Evolutionary conservation across 2,329 filamentous ascomycete genomes (phyloP).

Genomic region (Exophiala sideris): DNA sequence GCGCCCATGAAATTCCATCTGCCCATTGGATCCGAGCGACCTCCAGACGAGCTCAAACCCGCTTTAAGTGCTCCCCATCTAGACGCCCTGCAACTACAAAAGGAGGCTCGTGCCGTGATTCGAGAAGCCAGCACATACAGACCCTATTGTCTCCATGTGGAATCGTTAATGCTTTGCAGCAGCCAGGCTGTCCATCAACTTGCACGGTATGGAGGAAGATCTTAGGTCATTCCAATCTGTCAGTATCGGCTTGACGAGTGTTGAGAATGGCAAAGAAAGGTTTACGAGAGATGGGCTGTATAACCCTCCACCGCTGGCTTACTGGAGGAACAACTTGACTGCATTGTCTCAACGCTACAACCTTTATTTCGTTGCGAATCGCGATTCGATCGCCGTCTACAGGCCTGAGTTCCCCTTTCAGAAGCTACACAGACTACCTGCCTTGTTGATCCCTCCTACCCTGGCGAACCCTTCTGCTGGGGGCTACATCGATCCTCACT

Average conservation of each 20-base stretch:
- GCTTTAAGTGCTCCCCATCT: background rate
- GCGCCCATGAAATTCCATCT: constrained; percentile 12
- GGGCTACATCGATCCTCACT: constrained; percentile 53
- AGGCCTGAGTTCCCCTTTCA: constrained; percentile 42
- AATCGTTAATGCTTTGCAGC: background rate
- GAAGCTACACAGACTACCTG: constrained; percentile 36
- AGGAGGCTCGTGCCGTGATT: background rate
- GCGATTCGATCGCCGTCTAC: constrained; percentile 43
- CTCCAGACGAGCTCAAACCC: constrained; percentile 19
- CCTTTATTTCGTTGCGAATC: constrained; percentile 44
- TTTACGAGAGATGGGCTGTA: constrained; percentile 32
- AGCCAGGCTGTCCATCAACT: background rate
- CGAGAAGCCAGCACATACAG: background rate
- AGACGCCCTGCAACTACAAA: background rate
- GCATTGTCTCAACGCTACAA: constrained; percentile 48
- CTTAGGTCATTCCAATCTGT: constrained; percentile 22
- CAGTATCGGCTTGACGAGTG: constrained; percentile 17
- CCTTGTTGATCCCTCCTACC: constrained; percentile 42
- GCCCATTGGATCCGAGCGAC: constrained; percentile 5
- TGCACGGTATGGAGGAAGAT: constrained; percentile 23
- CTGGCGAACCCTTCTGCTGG: constrained; percentile 40
- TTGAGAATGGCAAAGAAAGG: constrained; percentile 30
- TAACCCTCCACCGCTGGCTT: constrained; percentile 33
- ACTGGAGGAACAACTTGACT: constrained; percentile 47
- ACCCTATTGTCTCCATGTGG: background rate